phyloP scores from a whole-genome alignment of 2,329 filamentous ascomycete species.

The Neofusicoccum sp. region DNA sequence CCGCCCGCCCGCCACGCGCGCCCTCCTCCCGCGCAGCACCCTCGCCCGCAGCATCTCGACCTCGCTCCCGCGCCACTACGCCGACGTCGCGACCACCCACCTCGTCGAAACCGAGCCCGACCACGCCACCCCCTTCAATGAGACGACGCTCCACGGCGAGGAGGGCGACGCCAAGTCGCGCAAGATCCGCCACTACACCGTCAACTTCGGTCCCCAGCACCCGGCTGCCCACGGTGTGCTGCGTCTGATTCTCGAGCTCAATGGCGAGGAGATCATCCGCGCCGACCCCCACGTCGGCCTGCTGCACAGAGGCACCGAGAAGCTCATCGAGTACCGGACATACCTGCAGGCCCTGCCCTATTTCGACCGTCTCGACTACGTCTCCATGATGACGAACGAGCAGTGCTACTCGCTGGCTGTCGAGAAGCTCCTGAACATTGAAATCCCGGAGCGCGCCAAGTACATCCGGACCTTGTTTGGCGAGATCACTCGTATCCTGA shows the following conservation, averaged over 20 bases:
- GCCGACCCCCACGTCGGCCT: constrained; percentile 95
- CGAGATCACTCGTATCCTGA: constrained; percentile 89
- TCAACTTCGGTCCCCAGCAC: constrained; percentile 99
- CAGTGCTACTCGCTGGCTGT: constrained; percentile 94
- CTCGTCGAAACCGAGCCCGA: constrained; percentile 53
- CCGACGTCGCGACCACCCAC: constrained; percentile 51
- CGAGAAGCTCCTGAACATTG: constrained; percentile 96
- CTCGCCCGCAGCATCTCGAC: constrained; percentile 65
- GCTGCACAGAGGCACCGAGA: constrained; percentile 95
- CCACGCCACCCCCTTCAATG: constrained; percentile 53
- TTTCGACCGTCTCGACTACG: constrained; percentile 98
- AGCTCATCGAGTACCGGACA: constrained; percentile 99
- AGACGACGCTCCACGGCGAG: constrained; percentile 47
- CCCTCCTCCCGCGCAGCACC: constrained; percentile 40
- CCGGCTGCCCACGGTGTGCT: constrained; percentile 97
- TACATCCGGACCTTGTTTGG: constrained; percentile 95
- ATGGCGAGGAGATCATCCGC: constrained; percentile 94
- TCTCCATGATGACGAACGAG: constrained; percentile 99
- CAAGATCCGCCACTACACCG: constrained; percentile 97
- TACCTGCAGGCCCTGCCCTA: constrained; percentile 97
- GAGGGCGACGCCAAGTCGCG: constrained; percentile 55
- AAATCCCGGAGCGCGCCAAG: constrained; percentile 93
- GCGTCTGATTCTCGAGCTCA: constrained; percentile 94
- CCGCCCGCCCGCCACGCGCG: constrained; percentile 43
- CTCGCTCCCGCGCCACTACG: constrained; percentile 61